Base-by-base conservation (phyloP, 1,284 basidiomycete species). In the Pseudozyma flocculosa region DNA sequence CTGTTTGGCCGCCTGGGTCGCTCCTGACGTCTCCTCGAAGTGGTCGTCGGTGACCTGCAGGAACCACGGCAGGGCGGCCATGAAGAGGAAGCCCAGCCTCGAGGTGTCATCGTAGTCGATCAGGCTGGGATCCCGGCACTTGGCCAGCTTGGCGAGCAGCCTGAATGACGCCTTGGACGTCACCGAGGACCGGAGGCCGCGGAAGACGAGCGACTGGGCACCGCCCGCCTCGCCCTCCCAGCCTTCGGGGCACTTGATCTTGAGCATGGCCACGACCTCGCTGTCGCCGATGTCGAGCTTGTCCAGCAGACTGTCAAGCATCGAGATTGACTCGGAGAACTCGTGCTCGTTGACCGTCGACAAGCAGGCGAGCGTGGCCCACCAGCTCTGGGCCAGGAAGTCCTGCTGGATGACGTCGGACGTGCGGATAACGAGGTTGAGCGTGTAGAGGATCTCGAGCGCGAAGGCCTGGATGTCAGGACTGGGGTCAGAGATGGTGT, bases 61-160 rank as follows among this genome's bases (percentile, higher is more conserved):
- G 79, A 90, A 93, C 87, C 89, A 92, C 0, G 93, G 92, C n/a
- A 96, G 80, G 1, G 86, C 85, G 5, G 88, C 82, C 0, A 89
- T 86, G 75, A 93, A 94, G 26, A 93, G 81, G 73, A 92, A 89
- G 13, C 90, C 84, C 10, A 95, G 81, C 26, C 91, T 86, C 11
- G 56, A 57, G 22, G 55, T 53, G 39, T 85, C 86, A 37, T 84
- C 83, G 26, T 84, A 78, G 78, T 94, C 91, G 38, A 94, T 85
- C 22, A 94, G 81, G 19, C 84, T 82, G 14, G 83, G 81, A 56
- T 88, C 85, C 15, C 83, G 79, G 41, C 89, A 80, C 69, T 84
- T 85, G 17, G 87, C 81, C 21, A 94, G 80, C 10, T 80, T 82
- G 54, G 85, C 84, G 24, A 96, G 82, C 22, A 90, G 82, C 54